A percentile compares a stretch with the other conserved stretches of the same genome.
Conservation (phyloP, 805 yeast genomes). For the Teunomyces pallodes region DNA sequence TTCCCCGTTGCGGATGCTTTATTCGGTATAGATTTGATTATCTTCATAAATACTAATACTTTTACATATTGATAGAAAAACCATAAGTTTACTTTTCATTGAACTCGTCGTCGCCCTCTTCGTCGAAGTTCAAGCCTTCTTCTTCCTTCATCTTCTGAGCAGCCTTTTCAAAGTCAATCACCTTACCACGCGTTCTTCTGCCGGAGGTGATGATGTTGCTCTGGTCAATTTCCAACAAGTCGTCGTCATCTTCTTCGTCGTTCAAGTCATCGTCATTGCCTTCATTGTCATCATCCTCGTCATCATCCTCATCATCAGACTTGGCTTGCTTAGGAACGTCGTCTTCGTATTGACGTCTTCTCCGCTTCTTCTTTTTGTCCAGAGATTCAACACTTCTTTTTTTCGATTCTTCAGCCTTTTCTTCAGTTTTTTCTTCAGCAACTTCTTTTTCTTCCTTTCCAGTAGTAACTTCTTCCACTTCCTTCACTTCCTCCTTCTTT, state of each 20-base stretch:
- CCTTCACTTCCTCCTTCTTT: slow-evolving; percentile 14
- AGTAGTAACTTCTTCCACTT: slow-evolving; percentile 13
- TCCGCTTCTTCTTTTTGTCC: slow-evolving; percentile 46
- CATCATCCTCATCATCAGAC: slow-evolving; percentile 41
- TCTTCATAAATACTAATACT: background rate
- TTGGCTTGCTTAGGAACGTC: slow-evolving; percentile 48
- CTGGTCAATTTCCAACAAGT: slow-evolving; percentile 73
- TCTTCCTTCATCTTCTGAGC: slow-evolving; percentile 65
- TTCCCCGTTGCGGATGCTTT: background rate
- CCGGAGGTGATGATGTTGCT: slow-evolving; percentile 82
- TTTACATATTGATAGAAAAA: too few species aligned
- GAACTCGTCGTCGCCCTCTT: slow-evolving; percentile 21
- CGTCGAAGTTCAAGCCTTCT: slow-evolving; percentile 35
- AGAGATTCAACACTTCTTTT: slow-evolving; percentile 9
- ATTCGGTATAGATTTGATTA: background rate
- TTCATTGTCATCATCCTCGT: slow-evolving; percentile 45
- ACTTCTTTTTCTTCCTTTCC: background rate
- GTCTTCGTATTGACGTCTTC: slow-evolving; percentile 58
- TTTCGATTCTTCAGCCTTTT: slow-evolving; percentile 13
- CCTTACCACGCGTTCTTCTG: slow-evolving; percentile 87
- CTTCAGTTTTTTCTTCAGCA: slow-evolving; percentile 5
- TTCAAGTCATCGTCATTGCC: slow-evolving; percentile 51
- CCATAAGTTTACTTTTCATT: slow-evolving; percentile 4
- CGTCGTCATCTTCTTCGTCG: slow-evolving; percentile 75
- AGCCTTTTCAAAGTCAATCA: slow-evolving; percentile 80